Evolutionary conservation across 140 eudicot genomes (phyloP), one percentile per base, ranked within the genome.

Genomic region (Senecio squalidus): DNA sequence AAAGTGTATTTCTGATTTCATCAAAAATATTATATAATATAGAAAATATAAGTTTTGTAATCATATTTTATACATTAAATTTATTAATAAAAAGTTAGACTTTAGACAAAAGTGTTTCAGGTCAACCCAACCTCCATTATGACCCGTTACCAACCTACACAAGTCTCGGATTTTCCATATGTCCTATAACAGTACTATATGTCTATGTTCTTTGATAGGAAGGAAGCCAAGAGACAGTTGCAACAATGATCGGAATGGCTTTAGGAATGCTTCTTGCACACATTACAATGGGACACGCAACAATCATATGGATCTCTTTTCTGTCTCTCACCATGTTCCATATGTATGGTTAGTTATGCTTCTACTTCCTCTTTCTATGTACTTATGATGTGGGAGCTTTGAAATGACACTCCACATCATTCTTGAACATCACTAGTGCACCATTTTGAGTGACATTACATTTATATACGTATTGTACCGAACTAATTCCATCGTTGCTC

Each of bases 191-290:
- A 43, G 15, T 11, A 60, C 25, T 10, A 44, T 5, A 34, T 69
- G 39, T 27, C 11, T 50, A 16, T 52, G 45, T 58, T 65, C 47
- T 4, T 17, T 61, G 55, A 34, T 54, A 92, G 99, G 99, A 92
- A 84, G 99, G 99, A 72, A 92, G 99, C 69, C 99, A 92, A 69
- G 96, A 92, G 79, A 92, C 99, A 4, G 75, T 92, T 48, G 99
- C 99, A 45, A 92, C 96, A 63, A 92, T 92, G 96, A 67, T 83
- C 51, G 99, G 99, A 74, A 92, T 92, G 99, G 99, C 99, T 34
- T 38, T 92, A 36, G 99, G 99, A 60, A 92, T 92, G 99, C 67
- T 88, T 40, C 94, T 92, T 69, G 96, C 99, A 38, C 99, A 74
- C 41, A 15, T 84, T 57, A 87, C 95, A 36, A 77, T 76, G 71